Evolutionary conservation across 495 filamentous ascomycete species (phyloP), one percentile per base, ranked within the genome.

Genomic region (Glonium stellatum): DNA sequence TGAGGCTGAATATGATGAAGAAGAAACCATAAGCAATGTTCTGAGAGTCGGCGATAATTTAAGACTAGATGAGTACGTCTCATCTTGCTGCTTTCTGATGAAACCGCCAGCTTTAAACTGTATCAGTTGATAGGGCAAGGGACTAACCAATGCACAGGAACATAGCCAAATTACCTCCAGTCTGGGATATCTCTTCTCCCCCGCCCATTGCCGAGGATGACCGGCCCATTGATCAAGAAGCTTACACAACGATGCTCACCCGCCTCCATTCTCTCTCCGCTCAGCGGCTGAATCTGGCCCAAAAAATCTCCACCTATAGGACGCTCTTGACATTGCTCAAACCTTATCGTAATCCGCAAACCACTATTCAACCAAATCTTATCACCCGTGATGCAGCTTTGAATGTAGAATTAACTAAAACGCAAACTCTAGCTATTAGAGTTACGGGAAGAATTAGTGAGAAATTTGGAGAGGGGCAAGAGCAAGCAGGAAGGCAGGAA

Each of bases 361-460:
- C 76, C 37, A 78, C 77, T 47, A 81, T 95, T 23, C 89, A 95
- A 66, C 84, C 85, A 22, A 95, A 92, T 71, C 74, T 95, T 18
- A 79, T 90, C 10, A 87, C 82, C 13, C 80, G 81, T 46, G 85
- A 89, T 70, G 86, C 85, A n/a, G 83, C 86, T 63, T 69, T 95
- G 22, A 82, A 83, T 61, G 75, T 77, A 42, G 90, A 95, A 71
- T 67, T 95, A 62, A 82, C 87, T 67, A 84, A 80, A 63, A 92
- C 89, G 84, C 80, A 85, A 39, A 80, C 89, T 70, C 74, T 95
- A 59, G 82, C 87, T 46, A 83, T 84, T 19, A 79, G 88, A 47
- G 85, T 92, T 25, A 80, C 82, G 2, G 87, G 78, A 2, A 76
- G 86, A 54, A 75, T 89, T 42, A 65, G 65, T 1, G 62, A 68